These are phyloP conservation scores for Isochrysis galbana DNA, from an alignment of 78 protist genomes.

Conservation along the genomic window DNA sequence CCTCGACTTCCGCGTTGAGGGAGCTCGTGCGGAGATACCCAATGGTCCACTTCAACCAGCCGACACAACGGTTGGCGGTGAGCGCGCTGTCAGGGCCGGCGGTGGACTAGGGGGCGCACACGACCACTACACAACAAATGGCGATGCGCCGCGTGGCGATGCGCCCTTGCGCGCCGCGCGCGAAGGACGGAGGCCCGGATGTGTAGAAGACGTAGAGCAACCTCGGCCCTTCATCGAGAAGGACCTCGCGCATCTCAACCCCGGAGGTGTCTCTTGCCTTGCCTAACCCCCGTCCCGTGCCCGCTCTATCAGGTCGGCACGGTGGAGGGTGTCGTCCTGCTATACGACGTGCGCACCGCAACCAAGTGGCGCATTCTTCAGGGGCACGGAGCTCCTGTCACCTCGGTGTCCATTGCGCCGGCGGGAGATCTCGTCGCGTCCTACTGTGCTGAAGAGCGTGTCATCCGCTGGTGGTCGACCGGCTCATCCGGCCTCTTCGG, in stretches of 20 bases:
- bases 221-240: too few relatives aligned
- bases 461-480: slow-evolving; percentile 11
- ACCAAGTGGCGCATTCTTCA: slow-evolving; percentile 73
- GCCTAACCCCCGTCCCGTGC: too few relatives aligned
- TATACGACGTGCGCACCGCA: slow-evolving; percentile 81
- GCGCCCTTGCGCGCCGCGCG: too few relatives aligned
- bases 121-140: too few relatives aligned
- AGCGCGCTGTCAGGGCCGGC: too few relatives aligned
- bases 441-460: slow-evolving; percentile 7
- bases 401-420: slow-evolving; percentile 20
- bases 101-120: too few relatives aligned
- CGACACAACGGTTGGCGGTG: slow-evolving; percentile 71
- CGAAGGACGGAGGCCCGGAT: too few relatives aligned
- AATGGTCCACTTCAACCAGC: slow-evolving; percentile 71
- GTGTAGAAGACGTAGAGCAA: too few relatives aligned
- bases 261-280: too few relatives aligned
- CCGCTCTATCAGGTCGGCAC: too few relatives aligned
- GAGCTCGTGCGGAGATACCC: slow-evolving; percentile 72
- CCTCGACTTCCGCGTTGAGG: slow-evolving; percentile 66
- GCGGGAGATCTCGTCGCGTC: slow-evolving; percentile 37
- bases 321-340: slow-evolving; percentile 62
- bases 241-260: too few relatives aligned
- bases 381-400: slow-evolving; percentile 38
- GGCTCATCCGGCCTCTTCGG: not conserved
- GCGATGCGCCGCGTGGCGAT: too few relatives aligned